phyloP scores from a whole-genome alignment of 495 filamentous ascomycete species.

The Rusavskia elegans region DNA sequence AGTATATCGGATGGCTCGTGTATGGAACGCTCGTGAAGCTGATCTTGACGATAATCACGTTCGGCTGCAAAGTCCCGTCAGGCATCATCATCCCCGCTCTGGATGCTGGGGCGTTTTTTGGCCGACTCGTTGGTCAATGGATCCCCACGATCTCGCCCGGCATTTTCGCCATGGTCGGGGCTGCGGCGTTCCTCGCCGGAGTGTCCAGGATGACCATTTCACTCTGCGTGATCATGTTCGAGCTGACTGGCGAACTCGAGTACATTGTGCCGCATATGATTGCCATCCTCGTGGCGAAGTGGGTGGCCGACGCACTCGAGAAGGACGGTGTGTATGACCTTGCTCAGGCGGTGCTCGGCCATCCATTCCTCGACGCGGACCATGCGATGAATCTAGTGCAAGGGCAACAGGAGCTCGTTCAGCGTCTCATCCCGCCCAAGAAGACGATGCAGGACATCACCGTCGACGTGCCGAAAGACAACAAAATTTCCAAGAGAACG shows the following conservation, averaged over 20 bases:
- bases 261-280: constrained; percentile 42
- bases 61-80: constrained; percentile 40
- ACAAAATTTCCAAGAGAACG: constrained; percentile 24
- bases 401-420: constrained; percentile 20
- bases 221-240: constrained; percentile 44
- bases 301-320: constrained; percentile 37
- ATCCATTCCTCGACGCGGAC: constrained; percentile 40
- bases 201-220: constrained; percentile 43
- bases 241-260: constrained; percentile 28
- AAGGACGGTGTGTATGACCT: constrained; percentile 39
- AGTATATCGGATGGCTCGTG: constrained; percentile 32
- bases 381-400: constrained; percentile 26
- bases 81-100: constrained; percentile 45
- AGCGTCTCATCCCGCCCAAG: constrained; percentile 32
- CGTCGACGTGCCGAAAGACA: constrained; percentile 25
- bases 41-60: constrained; percentile 36
- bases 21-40: constrained; percentile 37
- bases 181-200: constrained; percentile 40
- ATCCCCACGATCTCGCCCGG: constrained; percentile 32
- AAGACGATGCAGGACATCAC: constrained; percentile 41
- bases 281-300: constrained; percentile 41
- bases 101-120: constrained; percentile 39
- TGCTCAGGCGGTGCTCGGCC: constrained; percentile 37
- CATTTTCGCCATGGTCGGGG: constrained; percentile 47
- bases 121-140: constrained; percentile 35